Conservation (phyloP, 1,284 basidiomycete genomes). For the Blastosporella zonata region DNA sequence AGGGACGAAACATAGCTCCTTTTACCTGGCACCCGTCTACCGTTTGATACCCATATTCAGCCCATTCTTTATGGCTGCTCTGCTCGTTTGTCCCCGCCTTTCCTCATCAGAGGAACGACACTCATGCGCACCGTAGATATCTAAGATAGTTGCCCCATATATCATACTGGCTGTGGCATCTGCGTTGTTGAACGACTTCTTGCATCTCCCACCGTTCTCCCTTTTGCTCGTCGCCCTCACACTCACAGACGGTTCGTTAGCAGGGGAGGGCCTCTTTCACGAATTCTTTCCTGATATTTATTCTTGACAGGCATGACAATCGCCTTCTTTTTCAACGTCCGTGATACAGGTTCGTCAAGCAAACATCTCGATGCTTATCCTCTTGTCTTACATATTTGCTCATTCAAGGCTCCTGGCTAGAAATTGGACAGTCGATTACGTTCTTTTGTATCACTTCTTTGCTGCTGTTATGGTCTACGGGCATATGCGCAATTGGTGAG, state of each 20-base stretch:
- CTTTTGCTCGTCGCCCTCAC: constrained; percentile 73
- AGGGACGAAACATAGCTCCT: constrained; percentile 50
- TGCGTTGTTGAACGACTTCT: constrained; percentile 62
- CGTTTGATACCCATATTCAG: constrained; percentile 85
- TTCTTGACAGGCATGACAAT: constrained; percentile 64
- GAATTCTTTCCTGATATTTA: constrained; percentile 2
- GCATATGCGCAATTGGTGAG: constrained; percentile 68
- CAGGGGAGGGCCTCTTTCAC: too few species aligned
- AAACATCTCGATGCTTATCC: not conserved
- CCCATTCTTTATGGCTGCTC: constrained; percentile 80
- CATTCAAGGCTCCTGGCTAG: constrained; percentile 82
- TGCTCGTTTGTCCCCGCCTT: constrained; percentile 47
- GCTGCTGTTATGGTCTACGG: constrained; percentile 76
- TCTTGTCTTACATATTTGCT: not conserved
- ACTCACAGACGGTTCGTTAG: constrained; percentile 64
- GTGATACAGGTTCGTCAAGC: constrained; percentile 60
- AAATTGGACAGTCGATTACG: constrained; percentile 86
- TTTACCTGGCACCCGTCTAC: constrained; percentile 89
- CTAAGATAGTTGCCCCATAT: constrained; percentile 83
- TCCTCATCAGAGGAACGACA: not conserved
- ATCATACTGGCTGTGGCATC: constrained; percentile 70
- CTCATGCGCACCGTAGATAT: constrained; percentile 45
- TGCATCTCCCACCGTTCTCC: constrained; percentile 72
- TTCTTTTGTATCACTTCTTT: constrained; percentile 87
- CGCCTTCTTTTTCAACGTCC: constrained; percentile 82